A percentile compares a stretch with the other conserved stretches of the same genome.
Conservation (phyloP, 805 yeast species). For the Nakazawaea anatomiae region DNA sequence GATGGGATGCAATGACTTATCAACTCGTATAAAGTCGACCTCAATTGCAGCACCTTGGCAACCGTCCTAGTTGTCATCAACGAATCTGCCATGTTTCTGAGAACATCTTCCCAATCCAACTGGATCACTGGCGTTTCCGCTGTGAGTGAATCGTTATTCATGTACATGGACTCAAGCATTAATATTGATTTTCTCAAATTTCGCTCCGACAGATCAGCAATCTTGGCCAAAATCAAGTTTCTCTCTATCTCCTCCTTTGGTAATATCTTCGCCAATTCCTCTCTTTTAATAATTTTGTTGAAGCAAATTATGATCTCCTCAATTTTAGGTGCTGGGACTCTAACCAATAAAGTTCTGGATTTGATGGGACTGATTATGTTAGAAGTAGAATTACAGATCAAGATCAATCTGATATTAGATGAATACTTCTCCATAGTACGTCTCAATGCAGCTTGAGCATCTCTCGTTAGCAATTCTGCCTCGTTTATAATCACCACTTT, state of each 20-base stretch:
- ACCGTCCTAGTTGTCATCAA: constrained; percentile 63
- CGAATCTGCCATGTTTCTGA: constrained; percentile 54
- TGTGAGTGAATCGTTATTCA: constrained; percentile 55
- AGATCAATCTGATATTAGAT: constrained; percentile 72
- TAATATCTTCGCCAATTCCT: constrained; percentile 30
- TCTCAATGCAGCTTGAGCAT: constrained; percentile 93
- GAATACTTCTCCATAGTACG: constrained; percentile 96
- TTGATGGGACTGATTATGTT: constrained; percentile 91
- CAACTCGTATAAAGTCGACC: constrained; percentile 74
- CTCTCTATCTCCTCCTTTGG: constrained; percentile 30
- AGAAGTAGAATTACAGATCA: constrained; percentile 86
- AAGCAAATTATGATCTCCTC: constrained; percentile 56
- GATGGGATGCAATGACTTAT: constrained; percentile 94
- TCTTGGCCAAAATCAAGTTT: constrained; percentile 33
- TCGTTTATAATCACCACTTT: constrained; percentile 85
- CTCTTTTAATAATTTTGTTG: constrained; percentile 48
- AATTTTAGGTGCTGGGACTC: constrained; percentile 75
- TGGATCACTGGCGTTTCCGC: constrained; percentile 47
- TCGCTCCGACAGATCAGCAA: constrained; percentile 54
- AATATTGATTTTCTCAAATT: constrained; percentile 76
- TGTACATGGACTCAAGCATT: constrained; percentile 74
- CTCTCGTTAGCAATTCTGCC: constrained; percentile 84
- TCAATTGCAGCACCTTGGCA: constrained; percentile 48
- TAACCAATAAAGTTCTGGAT: constrained; percentile 83
- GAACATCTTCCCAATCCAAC: constrained; percentile 90